Conservation (phyloP, 108 stramenopile species). For the Conticribra weissflogii region DNA sequence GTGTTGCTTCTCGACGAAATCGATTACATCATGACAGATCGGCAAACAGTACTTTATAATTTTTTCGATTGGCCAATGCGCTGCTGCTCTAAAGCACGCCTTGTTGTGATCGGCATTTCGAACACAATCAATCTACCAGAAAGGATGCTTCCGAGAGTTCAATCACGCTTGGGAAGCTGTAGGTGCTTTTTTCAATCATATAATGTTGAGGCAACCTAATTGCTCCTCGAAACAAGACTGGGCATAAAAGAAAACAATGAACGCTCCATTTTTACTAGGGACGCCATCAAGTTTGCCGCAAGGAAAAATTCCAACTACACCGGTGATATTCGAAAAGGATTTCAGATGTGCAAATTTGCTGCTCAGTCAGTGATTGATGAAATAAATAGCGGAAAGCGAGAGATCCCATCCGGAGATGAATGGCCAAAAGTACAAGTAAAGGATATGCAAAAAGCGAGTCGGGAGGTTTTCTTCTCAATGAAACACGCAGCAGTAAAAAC, state of each 20-base stretch:
- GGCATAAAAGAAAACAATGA: constrained; percentile 17
- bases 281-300: constrained; percentile 84
- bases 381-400: constrained; percentile 26
- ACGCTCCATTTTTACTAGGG: constrained; percentile 29
- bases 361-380: constrained; percentile 70
- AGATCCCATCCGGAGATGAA: constrained; percentile 3
- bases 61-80: constrained; percentile 96
- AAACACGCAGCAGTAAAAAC: constrained; percentile 55
- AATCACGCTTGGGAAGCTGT: constrained; percentile 75
- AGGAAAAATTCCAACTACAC: constrained; percentile 86
- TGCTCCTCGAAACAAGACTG: constrained; percentile 74
- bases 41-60: constrained; percentile 95
- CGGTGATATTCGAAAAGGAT: constrained; percentile 94
- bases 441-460: constrained; percentile 69
- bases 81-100: constrained; percentile 6
- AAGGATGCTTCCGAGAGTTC: constrained; percentile 79
- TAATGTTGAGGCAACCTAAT: constrained; percentile 48
- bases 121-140: constrained; percentile 98
- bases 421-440: constrained; percentile 58
- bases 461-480: constrained; percentile 57
- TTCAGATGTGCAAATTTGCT: constrained; percentile 90
- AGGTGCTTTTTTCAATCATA: constrained; percentile 72
- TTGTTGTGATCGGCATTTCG: constrained; percentile 91
- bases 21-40: constrained; percentile 93
- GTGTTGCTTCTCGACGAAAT: constrained; percentile 95